A percentile compares a stretch with the other conserved stretches of the same genome.
These are phyloP conservation scores for Rugonectria rugulosa DNA, from an alignment of 2,329 filamentous ascomycete genomes.

Conservation along the genomic window DNA sequence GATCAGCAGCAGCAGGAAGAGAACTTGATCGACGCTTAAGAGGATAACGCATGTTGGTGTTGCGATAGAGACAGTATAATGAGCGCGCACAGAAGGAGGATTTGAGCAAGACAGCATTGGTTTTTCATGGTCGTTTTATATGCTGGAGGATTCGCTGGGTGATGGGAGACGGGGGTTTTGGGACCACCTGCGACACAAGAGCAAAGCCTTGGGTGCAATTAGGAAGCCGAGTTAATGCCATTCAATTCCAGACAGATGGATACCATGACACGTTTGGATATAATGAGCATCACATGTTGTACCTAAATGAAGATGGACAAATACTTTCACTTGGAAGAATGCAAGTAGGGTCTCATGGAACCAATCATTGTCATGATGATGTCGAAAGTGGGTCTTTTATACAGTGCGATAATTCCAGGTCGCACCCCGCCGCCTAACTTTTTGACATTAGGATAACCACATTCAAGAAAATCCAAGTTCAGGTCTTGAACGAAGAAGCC, in stretches of 20 bases:
- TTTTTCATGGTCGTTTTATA: conserved; percentile 35
- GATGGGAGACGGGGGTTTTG: conserved; percentile 22
- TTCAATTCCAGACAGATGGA: conserved; percentile 29
- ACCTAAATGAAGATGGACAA: neutral
- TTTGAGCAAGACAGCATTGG: conserved; percentile 31
- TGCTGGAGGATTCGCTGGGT: conserved; percentile 26
- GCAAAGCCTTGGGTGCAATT: conserved; percentile 38
- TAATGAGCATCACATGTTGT: conserved; percentile 1
- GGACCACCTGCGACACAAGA: conserved; percentile 29
- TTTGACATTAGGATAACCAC: conserved; percentile 15
- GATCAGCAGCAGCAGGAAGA: conserved; percentile 58
- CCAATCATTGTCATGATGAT: conserved; percentile 28
- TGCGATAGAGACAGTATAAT: conserved; percentile 38
- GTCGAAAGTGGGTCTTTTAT: conserved; percentile 27
- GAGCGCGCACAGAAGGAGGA: conserved; percentile 34
- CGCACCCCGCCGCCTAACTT: conserved; percentile 34
- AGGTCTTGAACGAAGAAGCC: neutral
- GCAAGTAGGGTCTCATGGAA: neutral
- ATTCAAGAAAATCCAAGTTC: neutral
- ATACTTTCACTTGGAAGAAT: conserved; percentile 10
- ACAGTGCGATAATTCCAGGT: conserved; percentile 30
- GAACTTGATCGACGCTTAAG: conserved; percentile 67
- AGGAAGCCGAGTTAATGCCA: conserved; percentile 44
- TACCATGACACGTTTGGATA: conserved; percentile 10
- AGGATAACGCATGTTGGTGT: conserved; percentile 27